Evolutionary conservation across 257 asterid species (phyloP).

Genomic region (Solanum sejunctum): DNA sequence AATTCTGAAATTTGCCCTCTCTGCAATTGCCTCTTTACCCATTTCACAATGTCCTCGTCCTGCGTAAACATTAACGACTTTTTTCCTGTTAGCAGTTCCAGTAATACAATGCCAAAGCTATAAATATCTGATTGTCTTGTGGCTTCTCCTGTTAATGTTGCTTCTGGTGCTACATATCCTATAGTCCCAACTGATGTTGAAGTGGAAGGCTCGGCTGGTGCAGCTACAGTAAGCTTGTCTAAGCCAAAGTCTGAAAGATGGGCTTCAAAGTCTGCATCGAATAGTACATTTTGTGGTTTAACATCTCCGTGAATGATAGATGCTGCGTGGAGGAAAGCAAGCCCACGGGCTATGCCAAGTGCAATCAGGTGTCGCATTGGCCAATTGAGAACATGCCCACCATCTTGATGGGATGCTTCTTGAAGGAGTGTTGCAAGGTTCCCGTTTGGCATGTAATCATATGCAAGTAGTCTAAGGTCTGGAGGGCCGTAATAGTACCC

Average conservation of each 20-base stretch:
- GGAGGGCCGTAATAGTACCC: constrained; percentile 63
- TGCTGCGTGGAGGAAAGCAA: constrained; percentile 46
- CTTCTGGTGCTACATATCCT: constrained; percentile 55
- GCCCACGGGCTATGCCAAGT: constrained; percentile 55
- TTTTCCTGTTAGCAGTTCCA: constrained; percentile 58
- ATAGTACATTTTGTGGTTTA: constrained; percentile 56
- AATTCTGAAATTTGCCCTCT: constrained; percentile 66
- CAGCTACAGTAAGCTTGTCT: constrained; percentile 32
- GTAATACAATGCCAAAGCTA: constrained; percentile 56
- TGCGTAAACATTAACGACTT: constrained; percentile 55
- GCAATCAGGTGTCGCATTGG: constrained; percentile 72
- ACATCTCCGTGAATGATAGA: constrained; percentile 51
- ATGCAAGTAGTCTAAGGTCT: constrained; percentile 44
- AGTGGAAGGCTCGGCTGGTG: constrained; percentile 31
- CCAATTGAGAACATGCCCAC: constrained; percentile 70
- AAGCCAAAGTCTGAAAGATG: constrained; percentile 59
- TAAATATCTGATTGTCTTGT: constrained; percentile 49
- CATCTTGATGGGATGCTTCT: constrained; percentile 77
- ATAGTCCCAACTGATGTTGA: constrained; percentile 42
- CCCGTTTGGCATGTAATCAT: constrained; percentile 78
- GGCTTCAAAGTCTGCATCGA: constrained; percentile 73
- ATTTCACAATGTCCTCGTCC: constrained; percentile 59
- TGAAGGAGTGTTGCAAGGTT: constrained; percentile 54
- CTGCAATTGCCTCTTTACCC: constrained; percentile 66
- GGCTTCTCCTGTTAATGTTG: constrained; percentile 23